phyloP scores from a whole-genome alignment of 495 filamentous ascomycete species.

The Cercophora sp. region DNA sequence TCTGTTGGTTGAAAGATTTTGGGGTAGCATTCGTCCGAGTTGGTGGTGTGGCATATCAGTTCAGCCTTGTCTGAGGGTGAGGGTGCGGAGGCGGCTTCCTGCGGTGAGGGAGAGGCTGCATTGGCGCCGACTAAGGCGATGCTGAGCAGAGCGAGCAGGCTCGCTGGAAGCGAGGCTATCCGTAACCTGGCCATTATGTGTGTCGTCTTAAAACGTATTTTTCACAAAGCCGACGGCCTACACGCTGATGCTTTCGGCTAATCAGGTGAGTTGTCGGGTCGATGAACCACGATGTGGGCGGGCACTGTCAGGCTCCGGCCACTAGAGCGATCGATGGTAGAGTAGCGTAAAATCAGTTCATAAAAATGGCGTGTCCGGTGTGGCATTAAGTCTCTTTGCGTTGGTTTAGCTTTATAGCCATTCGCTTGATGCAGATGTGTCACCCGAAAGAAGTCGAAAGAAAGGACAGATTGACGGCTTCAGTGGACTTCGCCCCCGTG shows the following conservation, averaged over 20 bases:
- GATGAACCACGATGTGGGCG: no score
- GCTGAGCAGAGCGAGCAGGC: constrained; percentile 23
- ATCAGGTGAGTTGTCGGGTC: no score
- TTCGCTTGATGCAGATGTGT: no score
- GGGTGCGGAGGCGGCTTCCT: constrained; percentile 16
- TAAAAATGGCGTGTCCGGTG: no score
- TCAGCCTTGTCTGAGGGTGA: constrained; percentile 29
- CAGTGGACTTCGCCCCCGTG: constrained; percentile 15
- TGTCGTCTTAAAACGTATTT: no score
- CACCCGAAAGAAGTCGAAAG: constrained; percentile 19
- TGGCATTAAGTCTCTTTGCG: no score
- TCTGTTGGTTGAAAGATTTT: constrained; percentile 56
- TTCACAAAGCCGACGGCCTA: no score
- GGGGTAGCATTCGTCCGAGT: constrained; percentile 61
- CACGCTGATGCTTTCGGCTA: no score
- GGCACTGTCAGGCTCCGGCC: no score
- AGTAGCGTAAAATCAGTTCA: no score
- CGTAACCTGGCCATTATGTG: constrained; percentile 19
- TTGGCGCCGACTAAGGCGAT: constrained; percentile 16
- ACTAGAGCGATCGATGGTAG: no score
- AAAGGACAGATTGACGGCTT: constrained; percentile 30
- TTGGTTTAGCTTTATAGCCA: no score
- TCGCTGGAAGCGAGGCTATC: constrained; percentile 17
- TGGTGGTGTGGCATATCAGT: constrained; percentile 59
- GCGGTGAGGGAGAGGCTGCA: neutral